Percentiles rank a stretch among this genome's conserved stretches.
Conservation (phyloP, 2,329 filamentous ascomycete genomes). For the Cladophialophora exuberans region DNA sequence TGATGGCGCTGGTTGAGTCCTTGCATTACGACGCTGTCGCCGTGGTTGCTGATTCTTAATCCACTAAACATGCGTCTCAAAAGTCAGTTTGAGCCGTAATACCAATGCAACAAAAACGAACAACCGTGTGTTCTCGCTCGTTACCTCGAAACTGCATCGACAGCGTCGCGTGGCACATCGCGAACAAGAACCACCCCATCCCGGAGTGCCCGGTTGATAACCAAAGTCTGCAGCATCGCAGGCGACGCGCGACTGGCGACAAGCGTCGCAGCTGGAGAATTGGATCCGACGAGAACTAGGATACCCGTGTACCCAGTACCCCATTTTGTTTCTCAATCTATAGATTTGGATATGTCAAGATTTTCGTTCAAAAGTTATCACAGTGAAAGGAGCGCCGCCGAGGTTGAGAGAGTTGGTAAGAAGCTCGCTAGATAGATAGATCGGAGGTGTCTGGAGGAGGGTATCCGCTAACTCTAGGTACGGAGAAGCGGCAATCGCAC, state of each 20-base stretch:
- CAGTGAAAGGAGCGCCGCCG: no score
- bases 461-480: no score
- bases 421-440: no score
- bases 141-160: conserved; percentile 27
- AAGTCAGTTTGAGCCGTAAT: neutral
- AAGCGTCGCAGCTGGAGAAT: conserved; percentile 41
- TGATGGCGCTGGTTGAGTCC: neutral
- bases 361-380: no score
- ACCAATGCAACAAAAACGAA: neutral
- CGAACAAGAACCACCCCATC: conserved; percentile 28
- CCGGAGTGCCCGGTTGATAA: conserved; percentile 18
- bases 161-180: conserved; percentile 30
- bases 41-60: conserved; percentile 11
- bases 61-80: conserved; percentile 11
- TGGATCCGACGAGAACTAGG: conserved; percentile 33
- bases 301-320: neutral
- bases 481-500: no score
- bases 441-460: no score
- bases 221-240: conserved; percentile 36
- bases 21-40: conserved; percentile 1
- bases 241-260: conserved; percentile 38
- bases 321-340: no score
- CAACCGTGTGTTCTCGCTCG: neutral
- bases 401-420: no score
- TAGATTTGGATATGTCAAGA: no score